These are phyloP conservation scores for Blumeria hordei DNA, from an alignment of 2,329 filamentous ascomycete species.

Conservation along the genomic window DNA sequence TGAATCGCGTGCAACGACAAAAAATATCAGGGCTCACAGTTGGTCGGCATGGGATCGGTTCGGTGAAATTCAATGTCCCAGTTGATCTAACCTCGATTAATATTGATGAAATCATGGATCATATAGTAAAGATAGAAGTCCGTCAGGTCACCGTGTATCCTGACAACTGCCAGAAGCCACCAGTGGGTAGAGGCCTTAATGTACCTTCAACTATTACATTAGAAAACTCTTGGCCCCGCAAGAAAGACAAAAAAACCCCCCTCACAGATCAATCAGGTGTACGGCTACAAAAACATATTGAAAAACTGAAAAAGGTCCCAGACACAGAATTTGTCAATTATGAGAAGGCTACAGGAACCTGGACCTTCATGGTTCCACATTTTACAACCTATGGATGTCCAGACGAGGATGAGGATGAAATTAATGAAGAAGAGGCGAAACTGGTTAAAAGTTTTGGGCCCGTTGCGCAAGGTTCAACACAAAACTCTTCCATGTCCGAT, in stretches of 20 bases:
- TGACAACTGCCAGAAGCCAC: slow-evolving; percentile 51
- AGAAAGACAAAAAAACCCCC: slow-evolving; percentile 30
- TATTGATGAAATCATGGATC: slow-evolving; percentile 54
- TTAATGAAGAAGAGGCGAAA: slow-evolving; percentile 22
- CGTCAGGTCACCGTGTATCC: slow-evolving; percentile 74
- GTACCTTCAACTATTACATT: slow-evolving; percentile 73
- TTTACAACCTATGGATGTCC: slow-evolving; percentile 89
- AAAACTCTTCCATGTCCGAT: slow-evolving; percentile 12
- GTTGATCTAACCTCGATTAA: slow-evolving; percentile 66
- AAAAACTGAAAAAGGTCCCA: slow-evolving; percentile 51
- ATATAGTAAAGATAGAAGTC: slow-evolving; percentile 50
- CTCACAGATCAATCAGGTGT: slow-evolving; percentile 34
- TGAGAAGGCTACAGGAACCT: slow-evolving; percentile 54
- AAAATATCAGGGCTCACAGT: slow-evolving; percentile 54
- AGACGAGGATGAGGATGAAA: slow-evolving; percentile 44
- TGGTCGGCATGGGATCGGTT: slow-evolving; percentile 59
- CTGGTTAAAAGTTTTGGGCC: slow-evolving; percentile 24
- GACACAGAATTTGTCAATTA: slow-evolving; percentile 71
- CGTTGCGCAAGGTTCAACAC: slow-evolving; percentile 20
- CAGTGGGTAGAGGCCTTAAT: slow-evolving; percentile 70
- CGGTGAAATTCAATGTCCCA: slow-evolving; percentile 55
- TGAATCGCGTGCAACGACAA: slow-evolving; percentile 60
- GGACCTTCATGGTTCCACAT: slow-evolving; percentile 85
- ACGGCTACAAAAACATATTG: slow-evolving; percentile 57
- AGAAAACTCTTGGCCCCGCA: slow-evolving; percentile 79